phyloP scores from a whole-genome alignment of 371 early-diverging fungal genomes.

The Dentiscutata heterogama region DNA sequence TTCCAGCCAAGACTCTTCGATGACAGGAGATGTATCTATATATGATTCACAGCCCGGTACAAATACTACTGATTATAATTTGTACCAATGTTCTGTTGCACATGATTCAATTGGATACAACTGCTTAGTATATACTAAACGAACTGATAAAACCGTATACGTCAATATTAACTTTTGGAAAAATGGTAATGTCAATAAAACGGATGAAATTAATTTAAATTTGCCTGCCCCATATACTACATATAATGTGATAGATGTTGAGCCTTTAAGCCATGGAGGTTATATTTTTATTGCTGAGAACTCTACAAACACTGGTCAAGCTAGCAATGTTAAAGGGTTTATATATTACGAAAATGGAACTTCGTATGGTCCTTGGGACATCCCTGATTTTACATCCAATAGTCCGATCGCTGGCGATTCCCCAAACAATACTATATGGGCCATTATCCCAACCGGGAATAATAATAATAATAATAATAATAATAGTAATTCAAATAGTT shows the following conservation, averaged over 20 bases:
- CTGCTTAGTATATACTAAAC: neutral
- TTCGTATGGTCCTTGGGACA: neutral
- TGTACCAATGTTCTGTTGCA: neutral
- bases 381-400: neutral
- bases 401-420: neutral
- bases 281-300: neutral
- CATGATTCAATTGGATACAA: conserved; percentile 1
- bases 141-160: neutral
- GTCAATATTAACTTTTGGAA: neutral
- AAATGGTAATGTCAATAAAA: neutral
- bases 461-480: neutral
- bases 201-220: neutral
- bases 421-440: neutral
- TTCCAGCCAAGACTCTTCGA: too few relatives aligned
- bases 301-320: too few relatives aligned
- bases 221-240: neutral
- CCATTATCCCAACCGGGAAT: neutral
- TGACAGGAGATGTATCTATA: too few relatives aligned
- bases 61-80: neutral
- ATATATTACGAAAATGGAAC: neutral
- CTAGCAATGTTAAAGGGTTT: too few relatives aligned
- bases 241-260: neutral
- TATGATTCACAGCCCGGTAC: too few relatives aligned
- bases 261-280: neutral
- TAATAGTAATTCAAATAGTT: neutral